Evolutionary conservation across 805 yeast genomes (phyloP).

Genomic region (Brettanomyces sp.): DNA sequence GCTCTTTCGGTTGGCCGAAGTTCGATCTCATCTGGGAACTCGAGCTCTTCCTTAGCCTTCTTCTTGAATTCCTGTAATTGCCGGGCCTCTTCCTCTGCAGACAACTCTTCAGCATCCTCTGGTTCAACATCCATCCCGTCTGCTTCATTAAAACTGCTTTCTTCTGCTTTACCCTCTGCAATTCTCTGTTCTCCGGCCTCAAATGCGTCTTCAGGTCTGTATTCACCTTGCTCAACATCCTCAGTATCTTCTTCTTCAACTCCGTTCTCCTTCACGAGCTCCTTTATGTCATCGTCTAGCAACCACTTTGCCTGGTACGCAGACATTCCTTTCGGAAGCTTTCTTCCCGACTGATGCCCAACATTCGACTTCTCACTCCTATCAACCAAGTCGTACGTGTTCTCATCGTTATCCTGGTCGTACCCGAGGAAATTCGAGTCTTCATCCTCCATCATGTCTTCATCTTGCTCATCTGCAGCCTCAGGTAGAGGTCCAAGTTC

Average conservation of each 20-base stretch:
- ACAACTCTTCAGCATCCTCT: conserved; percentile 53
- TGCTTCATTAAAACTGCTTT: conserved; percentile 27
- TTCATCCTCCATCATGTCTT: conserved; percentile 8
- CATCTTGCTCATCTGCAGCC: conserved; percentile 14
- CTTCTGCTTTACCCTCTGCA: background rate
- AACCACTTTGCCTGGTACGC: conserved; percentile 74
- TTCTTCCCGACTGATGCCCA: conserved; percentile 14
- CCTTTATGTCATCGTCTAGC: conserved; percentile 47
- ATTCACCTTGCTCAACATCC: conserved; percentile 20
- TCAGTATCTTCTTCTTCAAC: conserved; percentile 31
- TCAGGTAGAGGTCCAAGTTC: conserved; percentile 49
- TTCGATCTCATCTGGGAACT: conserved; percentile 94
- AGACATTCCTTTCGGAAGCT: conserved; percentile 62
- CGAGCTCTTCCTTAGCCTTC: conserved; percentile 72
- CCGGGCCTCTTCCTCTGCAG: conserved; percentile 74
- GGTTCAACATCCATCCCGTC: conserved; percentile 26
- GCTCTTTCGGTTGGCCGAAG: conserved; percentile 69
- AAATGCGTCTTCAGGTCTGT: background rate
- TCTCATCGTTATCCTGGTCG: conserved; percentile 6
- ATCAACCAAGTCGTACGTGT: conserved; percentile 10
- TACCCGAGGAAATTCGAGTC: conserved; percentile 9
- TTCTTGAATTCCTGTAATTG: conserved; percentile 64
- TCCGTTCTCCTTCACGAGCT: conserved; percentile 23
- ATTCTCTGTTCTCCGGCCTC: background rate
- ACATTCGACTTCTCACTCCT: conserved; percentile 4